Base-by-base conservation (phyloP, 2,329 filamentous ascomycete species). In the Monilinia fructigena region DNA sequence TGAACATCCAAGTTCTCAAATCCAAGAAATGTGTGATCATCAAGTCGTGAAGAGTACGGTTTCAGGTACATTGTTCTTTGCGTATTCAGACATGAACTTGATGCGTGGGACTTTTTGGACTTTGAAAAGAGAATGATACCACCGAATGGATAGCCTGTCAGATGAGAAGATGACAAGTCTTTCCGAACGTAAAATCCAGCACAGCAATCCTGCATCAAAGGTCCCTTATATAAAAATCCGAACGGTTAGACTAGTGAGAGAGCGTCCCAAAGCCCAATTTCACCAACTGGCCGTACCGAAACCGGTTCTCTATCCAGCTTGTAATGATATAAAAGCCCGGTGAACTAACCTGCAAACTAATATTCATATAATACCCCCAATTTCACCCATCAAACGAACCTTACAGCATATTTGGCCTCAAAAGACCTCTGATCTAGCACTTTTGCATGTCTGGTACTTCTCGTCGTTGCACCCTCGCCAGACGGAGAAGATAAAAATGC, bases 401-500 rank as follows among this genome's bases (percentile, higher is more conserved):
- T n/a, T 54, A 55, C n/a, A 42, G 3, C 10, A 31, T n/a, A 0
- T 35, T 23, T 23, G 11, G 3, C n/a, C 16, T 54, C 48, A 6
- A 6, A 7, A 53, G n/a, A 16, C 28, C 18, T 53, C 10, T 14
- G 11, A n/a, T 16, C 23, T 42, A 45, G 4, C 48, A 5, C 35
- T 3, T 18, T 16, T 20, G 10, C 18, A 20, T 31, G 11, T 14
- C 6, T 23, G 7, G n/a, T 26, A 23, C 47, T 53, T 53, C 47
- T 62, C n/a, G 11, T 42, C 18, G 31, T 42, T 20, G 20, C 47
- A 38, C 5, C 3, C 31, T 40, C 47, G 23, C 31, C 40, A n/a
- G 31, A n/a, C 1, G 28, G 47, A 7, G 31, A n/a, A 4, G 31
- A 42, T 14, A 66, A 59, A 68, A 60, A 70, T 38, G 66, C 53